Percentiles rank a stretch among this genome's conserved stretches.
These are phyloP conservation scores for Pichia manshurica DNA, from an alignment of 805 yeast genomes.

Conservation along the genomic window DNA sequence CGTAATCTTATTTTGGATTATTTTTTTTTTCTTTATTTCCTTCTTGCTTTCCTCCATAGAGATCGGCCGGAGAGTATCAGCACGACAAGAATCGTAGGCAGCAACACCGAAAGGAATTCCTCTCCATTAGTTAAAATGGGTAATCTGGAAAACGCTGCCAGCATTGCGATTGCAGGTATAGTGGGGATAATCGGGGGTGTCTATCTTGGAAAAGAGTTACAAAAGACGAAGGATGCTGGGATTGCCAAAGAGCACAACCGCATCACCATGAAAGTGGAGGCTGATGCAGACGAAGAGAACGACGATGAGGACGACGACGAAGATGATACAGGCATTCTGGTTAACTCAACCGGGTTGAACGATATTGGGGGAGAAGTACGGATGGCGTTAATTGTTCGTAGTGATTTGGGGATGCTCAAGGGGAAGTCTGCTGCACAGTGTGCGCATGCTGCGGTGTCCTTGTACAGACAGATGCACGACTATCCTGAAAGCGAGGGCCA, in stretches of 20 bases:
- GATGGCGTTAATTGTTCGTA: slow-evolving; percentile 84
- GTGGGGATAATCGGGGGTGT: slow-evolving; percentile 4
- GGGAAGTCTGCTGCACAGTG: slow-evolving; percentile 98
- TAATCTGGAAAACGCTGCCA: neutral
- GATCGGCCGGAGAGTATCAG: no score
- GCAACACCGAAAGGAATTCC: no score
- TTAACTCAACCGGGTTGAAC: slow-evolving; percentile 56
- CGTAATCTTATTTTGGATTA: no score
- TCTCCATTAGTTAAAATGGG: no score
- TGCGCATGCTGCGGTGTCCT: slow-evolving; percentile 92
- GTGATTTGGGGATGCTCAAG: slow-evolving; percentile 85
- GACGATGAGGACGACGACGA: slow-evolving; percentile 30
- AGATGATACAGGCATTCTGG: slow-evolving; percentile 41
- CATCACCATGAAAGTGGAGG: neutral
- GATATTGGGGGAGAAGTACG: slow-evolving; percentile 72
- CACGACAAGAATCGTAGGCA: no score
- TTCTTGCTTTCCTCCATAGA: no score
- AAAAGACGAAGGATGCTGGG: neutral
- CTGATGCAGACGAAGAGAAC: neutral
- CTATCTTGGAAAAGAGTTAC: slow-evolving; percentile 1
- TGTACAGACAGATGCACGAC: slow-evolving; percentile 60
- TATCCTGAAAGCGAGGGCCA: slow-evolving; percentile 45
- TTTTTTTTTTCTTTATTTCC: no score
- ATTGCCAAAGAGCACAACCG: neutral
- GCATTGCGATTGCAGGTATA: neutral